A percentile compares a stretch with the other conserved stretches of the same genome.
These are phyloP conservation scores for Rosellinia necatrix DNA, from an alignment of 2,329 filamentous ascomycete species.

Conservation along the genomic window DNA sequence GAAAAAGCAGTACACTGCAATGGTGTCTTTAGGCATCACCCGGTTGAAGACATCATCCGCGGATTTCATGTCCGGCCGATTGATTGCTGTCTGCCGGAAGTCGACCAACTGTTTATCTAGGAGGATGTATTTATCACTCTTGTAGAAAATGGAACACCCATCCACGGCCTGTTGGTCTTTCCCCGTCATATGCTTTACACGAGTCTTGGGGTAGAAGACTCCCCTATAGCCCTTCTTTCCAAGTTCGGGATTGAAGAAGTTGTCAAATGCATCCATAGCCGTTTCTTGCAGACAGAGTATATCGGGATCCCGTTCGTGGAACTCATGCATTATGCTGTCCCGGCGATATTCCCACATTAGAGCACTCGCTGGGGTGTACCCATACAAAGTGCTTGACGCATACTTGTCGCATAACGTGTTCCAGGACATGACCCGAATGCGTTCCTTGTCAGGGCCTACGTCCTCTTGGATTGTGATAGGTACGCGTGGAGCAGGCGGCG, in stretches of 20 bases:
- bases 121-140: conserved; percentile 89
- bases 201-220: conserved; percentile 87
- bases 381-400: conserved; percentile 82
- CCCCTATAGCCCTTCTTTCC: conserved; percentile 91
- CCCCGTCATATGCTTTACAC: conserved; percentile 89
- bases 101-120: conserved; percentile 95
- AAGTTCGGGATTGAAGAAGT: conserved; percentile 85
- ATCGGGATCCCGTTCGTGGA: conserved; percentile 79
- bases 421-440: conserved; percentile 86
- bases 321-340: conserved; percentile 80
- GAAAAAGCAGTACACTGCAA: conserved; percentile 88
- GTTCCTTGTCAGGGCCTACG: conserved; percentile 62
- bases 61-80: conserved; percentile 94
- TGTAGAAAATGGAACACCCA: conserved; percentile 96
- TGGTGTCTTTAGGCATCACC: conserved; percentile 97
- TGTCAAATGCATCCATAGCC: conserved; percentile 87
- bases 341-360: conserved; percentile 87
- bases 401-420: conserved; percentile 96
- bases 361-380: conserved; percentile 83
- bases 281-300: conserved; percentile 94
- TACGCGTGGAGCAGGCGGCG: conserved; percentile 75
- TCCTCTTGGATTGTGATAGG: conserved; percentile 79
- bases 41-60: conserved; percentile 98
- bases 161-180: conserved; percentile 89
- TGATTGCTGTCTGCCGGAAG: conserved; percentile 89